These are phyloP conservation scores for Coemansia sp. DNA, from an alignment of 192 early-diverging fungal genomes.

Conservation along the genomic window DNA sequence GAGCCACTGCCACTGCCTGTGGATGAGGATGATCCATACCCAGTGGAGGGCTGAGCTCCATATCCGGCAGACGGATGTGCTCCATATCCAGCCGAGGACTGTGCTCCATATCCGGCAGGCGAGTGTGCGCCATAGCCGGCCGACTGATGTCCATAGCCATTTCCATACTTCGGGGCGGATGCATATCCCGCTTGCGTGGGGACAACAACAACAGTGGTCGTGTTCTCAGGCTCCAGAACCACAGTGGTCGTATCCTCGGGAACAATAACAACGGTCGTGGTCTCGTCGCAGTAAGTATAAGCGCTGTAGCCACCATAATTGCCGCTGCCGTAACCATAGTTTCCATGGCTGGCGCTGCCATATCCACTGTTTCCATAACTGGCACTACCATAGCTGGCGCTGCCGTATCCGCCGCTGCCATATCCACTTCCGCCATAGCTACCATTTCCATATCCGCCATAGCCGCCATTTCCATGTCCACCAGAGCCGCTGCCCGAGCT, in stretches of 20 bases:
- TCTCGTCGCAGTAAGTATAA: constrained; percentile 14
- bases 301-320: constrained; percentile 16
- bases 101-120: background rate
- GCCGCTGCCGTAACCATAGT: background rate
- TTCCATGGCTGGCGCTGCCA: background rate
- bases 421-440: too few species aligned
- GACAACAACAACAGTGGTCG: constrained; percentile 30
- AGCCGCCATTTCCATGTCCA: too few species aligned
- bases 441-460: too few species aligned
- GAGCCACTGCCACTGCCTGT: background rate
- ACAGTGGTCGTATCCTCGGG: background rate
- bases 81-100: background rate
- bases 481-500: too few species aligned
- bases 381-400: background rate
- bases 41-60: background rate
- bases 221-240: constrained; percentile 1
- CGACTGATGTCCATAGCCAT: background rate
- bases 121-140: background rate
- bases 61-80: background rate
- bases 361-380: background rate
- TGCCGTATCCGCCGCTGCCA: background rate
- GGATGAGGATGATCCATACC: background rate
- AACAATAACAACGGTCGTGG: background rate
- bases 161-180: background rate
- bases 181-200: constrained; percentile 8